Evolutionary conservation across 768 basidiomycete species (phyloP).

Genomic region (Lactarius psammicola): DNA sequence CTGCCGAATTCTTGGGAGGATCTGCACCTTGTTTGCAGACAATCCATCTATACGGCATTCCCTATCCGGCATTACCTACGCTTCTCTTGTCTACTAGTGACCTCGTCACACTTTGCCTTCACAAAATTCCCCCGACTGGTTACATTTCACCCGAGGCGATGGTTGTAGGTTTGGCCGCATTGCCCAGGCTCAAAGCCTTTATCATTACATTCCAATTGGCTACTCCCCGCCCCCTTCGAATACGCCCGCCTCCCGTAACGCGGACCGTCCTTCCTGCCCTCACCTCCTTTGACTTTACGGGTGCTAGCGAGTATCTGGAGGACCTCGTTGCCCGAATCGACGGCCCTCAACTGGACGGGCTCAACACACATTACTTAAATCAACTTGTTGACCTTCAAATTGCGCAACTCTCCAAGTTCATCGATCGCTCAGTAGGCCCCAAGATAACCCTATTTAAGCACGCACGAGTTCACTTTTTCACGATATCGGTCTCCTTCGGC

Average conservation of each 20-base stretch:
- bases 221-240: no score
- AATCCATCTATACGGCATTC: no score
- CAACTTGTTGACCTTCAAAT: neutral
- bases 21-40: no score
- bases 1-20: no score
- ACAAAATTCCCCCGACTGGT: no score
- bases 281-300: neutral
- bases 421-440: neutral
- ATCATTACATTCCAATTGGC: neutral
- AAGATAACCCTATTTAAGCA: neutral
- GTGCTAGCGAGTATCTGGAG: conserved; percentile 4
- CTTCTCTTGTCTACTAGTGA: no score
- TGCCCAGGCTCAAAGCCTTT: neutral
- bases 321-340: neutral
- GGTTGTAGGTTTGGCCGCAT: neutral
- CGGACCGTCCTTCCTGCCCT: neutral
- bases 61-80: no score
- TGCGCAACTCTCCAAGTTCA: neutral
- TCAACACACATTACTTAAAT: no score
- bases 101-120: no score
- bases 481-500: no score
- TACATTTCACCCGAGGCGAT: conserved; percentile 3
- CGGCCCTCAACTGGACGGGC: neutral
- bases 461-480: no score
- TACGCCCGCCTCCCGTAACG: neutral